Base-by-base conservation (phyloP, 164 flowering plant genomes). In the Magnolia officinalis region DNA sequence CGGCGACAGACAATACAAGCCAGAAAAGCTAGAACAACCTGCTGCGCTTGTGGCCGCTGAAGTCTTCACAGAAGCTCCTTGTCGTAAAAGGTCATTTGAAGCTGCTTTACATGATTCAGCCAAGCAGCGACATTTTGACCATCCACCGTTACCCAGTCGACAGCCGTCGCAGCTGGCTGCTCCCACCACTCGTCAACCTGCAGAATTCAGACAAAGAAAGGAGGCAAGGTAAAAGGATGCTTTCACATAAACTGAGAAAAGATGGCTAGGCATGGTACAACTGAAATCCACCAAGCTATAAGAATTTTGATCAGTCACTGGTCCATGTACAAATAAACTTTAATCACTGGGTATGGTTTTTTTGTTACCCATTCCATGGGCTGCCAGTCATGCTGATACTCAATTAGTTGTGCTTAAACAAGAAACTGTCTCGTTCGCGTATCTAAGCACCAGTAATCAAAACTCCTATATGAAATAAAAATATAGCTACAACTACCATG, bases 101-200 rank as follows among this genome's bases (percentile, higher is more conserved):
- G 98, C 83, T 94, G 90, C 81, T 94, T 96, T 77, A 96, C 96
- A 76, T 90, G 95, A 82, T 92, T 93, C 80, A 89, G 90, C 99
- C 98, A 96, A 59, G 94, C 90, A 79, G 91, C 90, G 55, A 94
- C 97, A 80, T 89, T 93, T 81, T 91, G 86, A 55, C 98, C 98
- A 75, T 96, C 99, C 21, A 94, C 93, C 31, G 85, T 82, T 21
- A 94, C 88, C 99, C 99, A 96, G 81, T 94, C 98, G 78, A 92
- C 98, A 75, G 89, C 92, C 9, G 92, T 90, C 21, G 98, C 87
- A 37, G 98, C 99, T 3, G 98, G 99, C 80, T 94, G 99, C 84
- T 96, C 98, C 98, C 98, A 96, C 98, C 99, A 96, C 80, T 96
- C 98, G 59, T 91, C 98, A 74, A 96, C 92, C 99, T 94, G 87